phyloP scores from a whole-genome alignment of 257 asterid genomes.

The Misopates orontium region DNA sequence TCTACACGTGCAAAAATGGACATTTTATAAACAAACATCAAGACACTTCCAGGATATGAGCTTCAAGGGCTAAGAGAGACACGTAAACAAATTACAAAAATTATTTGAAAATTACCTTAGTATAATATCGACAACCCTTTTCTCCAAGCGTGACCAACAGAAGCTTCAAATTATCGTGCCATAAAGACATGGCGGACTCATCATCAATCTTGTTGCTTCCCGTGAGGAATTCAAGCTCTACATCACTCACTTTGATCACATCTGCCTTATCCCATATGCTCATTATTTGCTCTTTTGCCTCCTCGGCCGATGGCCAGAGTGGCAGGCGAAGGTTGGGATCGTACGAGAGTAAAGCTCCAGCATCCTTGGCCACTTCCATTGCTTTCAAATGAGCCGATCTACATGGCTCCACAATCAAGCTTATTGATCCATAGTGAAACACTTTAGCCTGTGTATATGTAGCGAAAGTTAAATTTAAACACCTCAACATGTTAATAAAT shows the following conservation, averaged over 20 bases:
- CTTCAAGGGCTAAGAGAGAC: no score
- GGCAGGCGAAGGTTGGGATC: conserved; percentile 93
- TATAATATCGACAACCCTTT: conserved; percentile 78
- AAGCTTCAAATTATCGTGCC: conserved; percentile 86
- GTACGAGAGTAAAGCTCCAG: conserved; percentile 84
- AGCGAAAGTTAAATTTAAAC: neutral
- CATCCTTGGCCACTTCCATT: conserved; percentile 85
- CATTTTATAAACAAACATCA: no score
- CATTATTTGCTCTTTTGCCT: conserved; percentile 78
- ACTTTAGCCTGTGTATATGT: conserved; percentile 60
- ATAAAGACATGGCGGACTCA: conserved; percentile 73
- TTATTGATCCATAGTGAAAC: conserved; percentile 89
- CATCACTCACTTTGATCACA: conserved; percentile 85
- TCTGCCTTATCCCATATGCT: conserved; percentile 93
- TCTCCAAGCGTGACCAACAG: conserved; percentile 92
- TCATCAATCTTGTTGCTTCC: conserved; percentile 83
- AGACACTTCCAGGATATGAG: no score
- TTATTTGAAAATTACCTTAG: conserved; percentile 51
- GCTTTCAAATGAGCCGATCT: conserved; percentile 94
- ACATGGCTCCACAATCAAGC: conserved; percentile 97
- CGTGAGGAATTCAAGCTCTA: conserved; percentile 83
- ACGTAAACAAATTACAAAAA: no score
- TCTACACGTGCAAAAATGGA: conserved; percentile 8
- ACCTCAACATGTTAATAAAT: neutral
- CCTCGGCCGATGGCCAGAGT: conserved; percentile 76